Base-by-base conservation (phyloP, 225 moss, liverwort and hornwort species). In the Polytrichum formosum region DNA sequence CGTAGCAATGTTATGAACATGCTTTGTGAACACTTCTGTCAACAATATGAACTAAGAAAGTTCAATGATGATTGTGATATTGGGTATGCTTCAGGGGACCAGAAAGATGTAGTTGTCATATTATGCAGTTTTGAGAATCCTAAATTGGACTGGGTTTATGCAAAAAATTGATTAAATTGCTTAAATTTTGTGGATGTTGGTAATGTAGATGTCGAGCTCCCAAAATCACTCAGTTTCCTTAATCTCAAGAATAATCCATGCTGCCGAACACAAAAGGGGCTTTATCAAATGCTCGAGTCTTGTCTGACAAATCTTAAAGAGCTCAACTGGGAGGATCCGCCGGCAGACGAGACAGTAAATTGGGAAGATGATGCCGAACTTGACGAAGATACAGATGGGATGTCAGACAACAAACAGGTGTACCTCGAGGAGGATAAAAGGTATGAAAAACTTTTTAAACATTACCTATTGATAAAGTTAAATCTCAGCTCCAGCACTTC, bases 241-340 rank as follows among this genome's bases (percentile, higher is more conserved):
- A 80, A 84, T 25, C 54, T 90, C 6, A 61, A 60, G 4, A 77
- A 81, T 21, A 90, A 90, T 58, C 90, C 86, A 4, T 90, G 90
- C 63, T 86, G 84, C 27, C 64, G 19, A 28, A n/a, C 26, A 17
- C 84, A 86, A 68, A 26, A 66, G 54, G 72, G 67, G 7, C 68
- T 86, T 27, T 55, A 22, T 22, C 28, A 65, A 65, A 35, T 65
- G 16, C 33, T 65, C 31, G 18, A 65, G 6, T 65, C 65, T 0
- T 65, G 29, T 30, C 19, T 65, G 5, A 28, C 65, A 65, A 65
- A 65, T 21, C 66, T 67, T 53, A 67, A 53, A 67, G 66, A 53
- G 7, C 66, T 67, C 20, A 9, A 46, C 10, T 46, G 35, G 66
- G 66, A 67, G 37, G 46, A n/a, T 28, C 46, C 16, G 1, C 58